Base-by-base conservation (phyloP, 495 filamentous ascomycete species). In the Penicillium ucsense region DNA sequence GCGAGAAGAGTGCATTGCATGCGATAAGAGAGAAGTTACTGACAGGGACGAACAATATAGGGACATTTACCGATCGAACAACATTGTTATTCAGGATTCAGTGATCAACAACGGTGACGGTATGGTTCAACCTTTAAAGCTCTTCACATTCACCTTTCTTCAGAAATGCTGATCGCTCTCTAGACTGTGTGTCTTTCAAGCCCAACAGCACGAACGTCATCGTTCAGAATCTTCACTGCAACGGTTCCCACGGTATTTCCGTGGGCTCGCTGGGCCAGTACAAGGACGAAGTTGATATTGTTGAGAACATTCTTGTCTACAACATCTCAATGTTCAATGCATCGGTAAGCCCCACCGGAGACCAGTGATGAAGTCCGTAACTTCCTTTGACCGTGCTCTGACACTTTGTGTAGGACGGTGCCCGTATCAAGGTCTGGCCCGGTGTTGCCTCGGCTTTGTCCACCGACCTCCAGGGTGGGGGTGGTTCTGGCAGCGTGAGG, bases 111-210 rank as follows among this genome's bases (percentile, higher is more conserved):
- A 87, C 45, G 80, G 80, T 28, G 82, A 88, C 52, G 80, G 74
- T 73, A 62, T 47, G 61, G 43, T 5, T 11, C 35, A 32, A 4
- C 2, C 35, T 30, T n/a, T 20, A 6, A 4, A 20, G n/a, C 30
- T 12, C 20, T 20, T 20, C 20, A 20, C 20, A 20, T 20, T 29
- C 43, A 9, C 0, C 38, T 41, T 3, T n/a, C 10, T 8, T 31
- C n/a, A 1, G 29, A 5, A 12, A 43, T 48, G 31, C 53, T 61
- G 31, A 52, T 43, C 3, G 40, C 12, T 35, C 48, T 8, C 2
- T 31, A 70, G 76, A 87, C 56, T 87, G 83, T 49, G 83, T 87
- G n/a, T 80, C 80, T 8, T 86, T 87, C 73, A 87, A 88, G 61
- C 84, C 84, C 2, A 87, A 87, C 60, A 81, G 74, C 59, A 85